These are phyloP conservation scores for Baorangia bicolor DNA, from an alignment of 768 basidiomycete genomes.

Conservation along the genomic window DNA sequence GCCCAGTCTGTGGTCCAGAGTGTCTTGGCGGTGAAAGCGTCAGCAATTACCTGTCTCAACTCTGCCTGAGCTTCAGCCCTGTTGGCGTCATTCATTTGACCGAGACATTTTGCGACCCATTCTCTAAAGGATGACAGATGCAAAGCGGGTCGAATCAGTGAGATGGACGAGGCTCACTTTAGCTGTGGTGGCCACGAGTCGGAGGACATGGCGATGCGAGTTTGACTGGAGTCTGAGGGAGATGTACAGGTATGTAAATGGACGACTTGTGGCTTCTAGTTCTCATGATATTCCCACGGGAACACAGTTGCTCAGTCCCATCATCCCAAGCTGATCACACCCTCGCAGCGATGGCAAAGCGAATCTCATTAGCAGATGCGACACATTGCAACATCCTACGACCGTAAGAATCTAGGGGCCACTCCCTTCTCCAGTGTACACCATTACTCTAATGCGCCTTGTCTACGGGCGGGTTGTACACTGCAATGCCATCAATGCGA, in stretches of 20 bases:
- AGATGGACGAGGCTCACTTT: slow-evolving; percentile 48
- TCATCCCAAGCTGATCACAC: no score
- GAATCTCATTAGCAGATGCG: slow-evolving; percentile 25
- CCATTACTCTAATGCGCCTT: slow-evolving; percentile 30
- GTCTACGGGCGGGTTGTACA: slow-evolving; percentile 41
- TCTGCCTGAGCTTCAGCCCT: slow-evolving; percentile 87
- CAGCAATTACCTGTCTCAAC: slow-evolving; percentile 94
- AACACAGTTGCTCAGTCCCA: no score
- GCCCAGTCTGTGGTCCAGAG: slow-evolving; percentile 96
- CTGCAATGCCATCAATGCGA: slow-evolving; percentile 15
- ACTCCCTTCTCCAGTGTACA: slow-evolving; percentile 4
- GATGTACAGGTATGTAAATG: slow-evolving; percentile 13
- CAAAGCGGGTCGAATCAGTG: neutral
- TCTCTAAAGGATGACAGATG: slow-evolving; percentile 52
- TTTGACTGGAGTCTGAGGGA: neutral
- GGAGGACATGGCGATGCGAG: slow-evolving; percentile 52
- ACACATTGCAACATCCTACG: slow-evolving; percentile 20
- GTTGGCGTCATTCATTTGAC: slow-evolving; percentile 88
- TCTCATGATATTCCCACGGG: slow-evolving; percentile 21
- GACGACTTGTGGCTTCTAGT: neutral
- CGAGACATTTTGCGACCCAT: slow-evolving; percentile 93
- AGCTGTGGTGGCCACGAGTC: slow-evolving; percentile 81
- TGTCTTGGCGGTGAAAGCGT: slow-evolving; percentile 80
- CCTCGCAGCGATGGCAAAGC: neutral
- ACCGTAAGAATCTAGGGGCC: slow-evolving; percentile 27